Evolutionary conservation across 2,329 filamentous ascomycete species (phyloP), one percentile per base, ranked within the genome.

Genomic region (Verticillium albo-atrum): DNA sequence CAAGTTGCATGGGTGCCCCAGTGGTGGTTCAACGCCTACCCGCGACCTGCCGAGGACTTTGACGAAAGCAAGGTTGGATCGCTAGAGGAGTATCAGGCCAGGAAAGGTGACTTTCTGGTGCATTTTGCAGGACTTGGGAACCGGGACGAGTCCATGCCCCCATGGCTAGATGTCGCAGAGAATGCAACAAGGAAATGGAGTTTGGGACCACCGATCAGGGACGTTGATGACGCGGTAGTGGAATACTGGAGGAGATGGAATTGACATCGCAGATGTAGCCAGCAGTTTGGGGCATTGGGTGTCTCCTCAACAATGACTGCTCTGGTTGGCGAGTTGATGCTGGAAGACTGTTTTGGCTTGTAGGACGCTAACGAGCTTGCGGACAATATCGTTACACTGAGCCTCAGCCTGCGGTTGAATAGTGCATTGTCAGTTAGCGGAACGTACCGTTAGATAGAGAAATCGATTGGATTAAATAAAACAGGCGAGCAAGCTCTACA

Each of bases 1-100:
- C 35, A 56, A 4, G 59, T 57, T 12, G 54, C 25, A 1, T 53
- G 56, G 35, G 61, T 66, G 3, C 65, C 65, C 15, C 65, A 66
- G 28, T 42, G 42, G 26, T 66, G 65, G 64, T 63, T 66, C 59
- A 66, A 66, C 20, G 51, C 64, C 0, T 66, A 65, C 32, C 56
- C 61, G 34, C 17, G 52, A 47, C 54, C 57, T 54, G 37, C 27
- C 35, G 6, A 55, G 15, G 9, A 47, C 10, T 12, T 32, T 58
- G 26, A 35, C 56, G 54, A 58, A 1, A 58, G 58, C 7, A 47
- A 47, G 9, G 5, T 47, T 4, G 37, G 25, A 12, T 23, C 25
- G 12, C 37, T 47, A 4, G 20, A 47, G 37, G 37, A 47, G 20
- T 58, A 52, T 17, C 47, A 54, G 4, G 56, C 51, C 1, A 50